Percentiles rank a stretch among this genome's conserved stretches.
These are phyloP conservation scores for Linnemannia zychae DNA, from an alignment of 192 early-diverging fungal genomes.

Conservation along the genomic window DNA sequence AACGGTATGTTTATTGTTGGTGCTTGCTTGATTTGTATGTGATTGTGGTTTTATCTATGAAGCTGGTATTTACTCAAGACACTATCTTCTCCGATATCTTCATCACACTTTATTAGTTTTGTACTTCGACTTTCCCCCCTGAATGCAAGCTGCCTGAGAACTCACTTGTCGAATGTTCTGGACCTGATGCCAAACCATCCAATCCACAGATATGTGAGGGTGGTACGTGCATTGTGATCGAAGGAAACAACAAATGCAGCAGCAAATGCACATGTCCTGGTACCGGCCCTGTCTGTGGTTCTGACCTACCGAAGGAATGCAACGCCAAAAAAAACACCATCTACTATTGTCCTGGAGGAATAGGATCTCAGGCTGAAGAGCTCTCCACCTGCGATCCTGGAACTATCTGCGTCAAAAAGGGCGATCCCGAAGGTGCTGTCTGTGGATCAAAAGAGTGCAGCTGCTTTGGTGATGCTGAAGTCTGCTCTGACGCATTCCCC, in stretches of 20 bases:
- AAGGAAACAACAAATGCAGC: constrained; percentile 5
- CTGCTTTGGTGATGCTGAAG: background rate
- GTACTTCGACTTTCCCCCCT: background rate
- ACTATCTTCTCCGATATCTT: too few species aligned
- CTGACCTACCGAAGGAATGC: background rate
- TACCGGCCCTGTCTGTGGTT: background rate
- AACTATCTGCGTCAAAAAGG: background rate
- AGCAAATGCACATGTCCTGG: constrained; percentile 8
- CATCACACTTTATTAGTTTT: too few species aligned
- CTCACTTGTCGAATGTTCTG: constrained; percentile 2
- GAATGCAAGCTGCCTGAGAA: background rate
- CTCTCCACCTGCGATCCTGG: constrained; percentile 9
- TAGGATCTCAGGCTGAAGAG: background rate
- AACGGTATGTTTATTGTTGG: too few species aligned
- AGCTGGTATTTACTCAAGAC: too few species aligned
- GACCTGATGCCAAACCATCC: background rate
- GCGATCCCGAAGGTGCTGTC: background rate
- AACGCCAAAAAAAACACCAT: constrained; percentile 21
- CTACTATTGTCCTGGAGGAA: constrained; percentile 9
- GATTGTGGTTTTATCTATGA: too few species aligned
- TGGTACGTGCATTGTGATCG: background rate
- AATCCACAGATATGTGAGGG: background rate
- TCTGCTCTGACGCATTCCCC: constrained; percentile 10
- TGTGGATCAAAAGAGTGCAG: constrained; percentile 3
- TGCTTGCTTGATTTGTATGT: too few species aligned